These are phyloP conservation scores for Calonectria hongkongensis DNA, from an alignment of 2,329 filamentous ascomycete species.

Conservation along the genomic window DNA sequence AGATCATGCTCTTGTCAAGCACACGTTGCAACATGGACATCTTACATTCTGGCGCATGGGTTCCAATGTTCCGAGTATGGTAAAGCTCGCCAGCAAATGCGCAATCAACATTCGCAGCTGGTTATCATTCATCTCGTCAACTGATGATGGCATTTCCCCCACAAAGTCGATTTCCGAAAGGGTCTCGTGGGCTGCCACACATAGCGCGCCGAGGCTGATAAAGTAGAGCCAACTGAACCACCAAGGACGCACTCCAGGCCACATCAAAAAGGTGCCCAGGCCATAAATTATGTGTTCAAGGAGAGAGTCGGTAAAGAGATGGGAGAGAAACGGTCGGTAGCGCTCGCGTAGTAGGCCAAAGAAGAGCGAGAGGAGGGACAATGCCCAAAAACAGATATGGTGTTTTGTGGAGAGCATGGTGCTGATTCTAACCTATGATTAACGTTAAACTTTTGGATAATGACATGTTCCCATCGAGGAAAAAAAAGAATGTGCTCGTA, in stretches of 20 bases:
- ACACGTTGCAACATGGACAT: no score
- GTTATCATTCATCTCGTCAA: background rate
- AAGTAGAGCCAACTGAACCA: slow-evolving; percentile 23
- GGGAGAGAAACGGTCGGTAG: slow-evolving; percentile 19
- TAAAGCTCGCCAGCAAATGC: slow-evolving; percentile 47
- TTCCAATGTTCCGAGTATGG: slow-evolving; percentile 50
- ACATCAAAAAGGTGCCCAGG: slow-evolving; percentile 8
- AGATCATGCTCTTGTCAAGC: background rate
- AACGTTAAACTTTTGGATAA: background rate
- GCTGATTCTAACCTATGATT: background rate
- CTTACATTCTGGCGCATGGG: slow-evolving; percentile 48
- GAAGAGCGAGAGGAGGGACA: slow-evolving; percentile 43
- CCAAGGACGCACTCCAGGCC: background rate
- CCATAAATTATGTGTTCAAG: slow-evolving; percentile 24
- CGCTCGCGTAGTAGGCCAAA: slow-evolving; percentile 23
- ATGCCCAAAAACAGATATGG: slow-evolving; percentile 46
- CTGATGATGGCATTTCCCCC: slow-evolving; percentile 23
- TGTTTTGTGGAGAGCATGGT: slow-evolving; percentile 46
- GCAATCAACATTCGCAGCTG: slow-evolving; percentile 29
- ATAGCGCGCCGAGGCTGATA: slow-evolving; percentile 21
- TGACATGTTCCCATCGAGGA: background rate
- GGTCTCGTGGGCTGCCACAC: slow-evolving; percentile 30
- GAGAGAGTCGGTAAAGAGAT: slow-evolving; percentile 7
- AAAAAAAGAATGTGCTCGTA: background rate
- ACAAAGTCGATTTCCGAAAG: slow-evolving; percentile 31